These are phyloP conservation scores for Porphyrellus cyaneotinctus DNA, from an alignment of 768 basidiomycete species.

Conservation along the genomic window DNA sequence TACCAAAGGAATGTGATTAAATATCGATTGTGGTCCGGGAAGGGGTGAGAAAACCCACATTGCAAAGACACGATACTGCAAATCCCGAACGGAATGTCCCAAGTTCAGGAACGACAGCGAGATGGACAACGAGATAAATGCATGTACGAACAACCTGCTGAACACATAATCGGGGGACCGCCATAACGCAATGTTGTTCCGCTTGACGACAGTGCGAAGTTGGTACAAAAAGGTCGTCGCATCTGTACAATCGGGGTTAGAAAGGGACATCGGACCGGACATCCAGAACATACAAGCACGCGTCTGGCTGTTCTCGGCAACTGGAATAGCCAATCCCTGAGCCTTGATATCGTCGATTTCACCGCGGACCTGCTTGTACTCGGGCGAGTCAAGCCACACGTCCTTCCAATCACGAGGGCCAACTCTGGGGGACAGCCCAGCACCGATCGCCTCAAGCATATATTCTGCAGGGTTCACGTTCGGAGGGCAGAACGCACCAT, in stretches of 20 bases:
- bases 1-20: slow-evolving; percentile 18
- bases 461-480: slow-evolving; percentile 79
- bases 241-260: slow-evolving; percentile 37
- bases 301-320: slow-evolving; percentile 36
- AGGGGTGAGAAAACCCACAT: slow-evolving; percentile 45
- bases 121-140: slow-evolving; percentile 65
- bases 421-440: slow-evolving; percentile 67
- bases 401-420: slow-evolving; percentile 84
- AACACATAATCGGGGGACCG: slow-evolving; percentile 83
- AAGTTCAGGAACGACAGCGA: slow-evolving; percentile 79
- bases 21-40: not conserved
- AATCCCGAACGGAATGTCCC: slow-evolving; percentile 55
- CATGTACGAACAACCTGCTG: slow-evolving; percentile 74
- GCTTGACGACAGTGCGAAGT: slow-evolving; percentile 57
- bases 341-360: slow-evolving; percentile 48
- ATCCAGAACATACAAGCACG: slow-evolving; percentile 43
- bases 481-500: slow-evolving; percentile 67
- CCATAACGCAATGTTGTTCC: slow-evolving; percentile 74
- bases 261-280: not conserved
- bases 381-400: slow-evolving; percentile 73
- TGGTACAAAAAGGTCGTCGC: slow-evolving; percentile 77
- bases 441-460: slow-evolving; percentile 85
- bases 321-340: slow-evolving; percentile 42
- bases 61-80: slow-evolving; percentile 79
- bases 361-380: slow-evolving; percentile 39